phyloP scores from a whole-genome alignment of 768 basidiomycete genomes.

The Termitomyces sp. region DNA sequence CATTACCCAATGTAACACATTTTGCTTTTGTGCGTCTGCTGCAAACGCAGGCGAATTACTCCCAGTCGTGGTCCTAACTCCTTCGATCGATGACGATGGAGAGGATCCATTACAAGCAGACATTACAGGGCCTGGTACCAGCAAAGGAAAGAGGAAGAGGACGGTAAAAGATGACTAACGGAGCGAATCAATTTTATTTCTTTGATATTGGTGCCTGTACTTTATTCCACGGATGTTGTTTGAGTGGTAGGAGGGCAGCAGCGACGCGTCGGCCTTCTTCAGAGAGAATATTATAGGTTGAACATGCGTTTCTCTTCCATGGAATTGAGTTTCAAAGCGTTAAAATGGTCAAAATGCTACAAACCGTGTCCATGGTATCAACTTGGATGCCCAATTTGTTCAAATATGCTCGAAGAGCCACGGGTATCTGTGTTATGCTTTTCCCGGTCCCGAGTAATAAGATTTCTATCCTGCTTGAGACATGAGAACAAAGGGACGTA shows the following conservation, averaged over 20 bases:
- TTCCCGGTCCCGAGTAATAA: conserved; percentile 85
- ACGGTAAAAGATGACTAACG: conserved; percentile 36
- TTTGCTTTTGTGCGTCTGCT: conserved; percentile 11
- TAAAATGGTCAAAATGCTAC: conserved; percentile 15
- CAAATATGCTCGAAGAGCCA: conserved; percentile 57
- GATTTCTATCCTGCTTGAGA: conserved; percentile 54
- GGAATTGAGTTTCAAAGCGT: conserved; percentile 1
- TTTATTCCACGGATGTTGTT: conserved; percentile 48
- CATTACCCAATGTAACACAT: conserved; percentile 12
- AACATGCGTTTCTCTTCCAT: conserved; percentile 82
- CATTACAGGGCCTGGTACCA: conserved; percentile 21
- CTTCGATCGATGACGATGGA: conserved; percentile 57
- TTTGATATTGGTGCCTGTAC: conserved; percentile 6
- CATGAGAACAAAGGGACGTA: background rate
- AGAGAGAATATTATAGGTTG: conserved; percentile 88
- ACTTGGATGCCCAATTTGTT: conserved; percentile 77
- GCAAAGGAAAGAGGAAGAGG: conserved; percentile 68
- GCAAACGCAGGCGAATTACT: conserved; percentile 43
- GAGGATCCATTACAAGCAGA: conserved; percentile 33
- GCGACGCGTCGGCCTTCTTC: conserved; percentile 94
- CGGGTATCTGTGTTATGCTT: conserved; percentile 64
- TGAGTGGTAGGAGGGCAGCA: conserved; percentile 77
- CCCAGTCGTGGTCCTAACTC: conserved; percentile 54
- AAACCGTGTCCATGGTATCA: conserved; percentile 84
- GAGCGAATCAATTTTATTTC: background rate